Conservation (phyloP, 208 protist genomes). For the Leishmania major region DNA sequence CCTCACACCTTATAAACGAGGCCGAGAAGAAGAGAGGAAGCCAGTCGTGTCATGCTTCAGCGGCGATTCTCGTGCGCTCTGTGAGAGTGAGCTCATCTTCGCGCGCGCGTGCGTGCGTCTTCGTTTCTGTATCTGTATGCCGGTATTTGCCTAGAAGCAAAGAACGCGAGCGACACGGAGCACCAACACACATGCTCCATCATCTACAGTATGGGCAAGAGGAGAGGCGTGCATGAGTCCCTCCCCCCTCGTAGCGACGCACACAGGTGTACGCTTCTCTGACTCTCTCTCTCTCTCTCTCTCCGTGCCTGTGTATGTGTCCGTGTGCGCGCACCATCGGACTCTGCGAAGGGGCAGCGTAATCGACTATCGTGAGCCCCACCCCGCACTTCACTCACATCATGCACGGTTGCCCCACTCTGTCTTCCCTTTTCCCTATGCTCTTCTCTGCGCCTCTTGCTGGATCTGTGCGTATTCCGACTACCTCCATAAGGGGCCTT, state of each 20-base stretch:
- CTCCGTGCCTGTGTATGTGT: conserved; percentile 1
- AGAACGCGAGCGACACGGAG: background rate
- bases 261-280: background rate
- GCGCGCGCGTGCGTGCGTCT: background rate
- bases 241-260: background rate
- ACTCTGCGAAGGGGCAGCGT: background rate
- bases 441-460: background rate
- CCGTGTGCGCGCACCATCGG: background rate
- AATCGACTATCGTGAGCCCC: too few species aligned
- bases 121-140: background rate
- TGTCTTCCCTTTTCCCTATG: too few species aligned
- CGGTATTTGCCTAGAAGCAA: background rate
- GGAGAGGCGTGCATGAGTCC: background rate
- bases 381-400: background rate
- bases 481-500: background rate
- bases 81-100: background rate
- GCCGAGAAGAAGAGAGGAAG: background rate
- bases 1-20: background rate
- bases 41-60: background rate
- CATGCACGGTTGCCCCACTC: background rate
- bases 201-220: background rate
- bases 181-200: background rate
- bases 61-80: background rate
- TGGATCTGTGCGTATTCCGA: background rate
- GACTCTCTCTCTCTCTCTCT: background rate